These are phyloP conservation scores for Leishmania martiniquensis DNA, from an alignment of 208 protist genomes.

Conservation along the genomic window DNA sequence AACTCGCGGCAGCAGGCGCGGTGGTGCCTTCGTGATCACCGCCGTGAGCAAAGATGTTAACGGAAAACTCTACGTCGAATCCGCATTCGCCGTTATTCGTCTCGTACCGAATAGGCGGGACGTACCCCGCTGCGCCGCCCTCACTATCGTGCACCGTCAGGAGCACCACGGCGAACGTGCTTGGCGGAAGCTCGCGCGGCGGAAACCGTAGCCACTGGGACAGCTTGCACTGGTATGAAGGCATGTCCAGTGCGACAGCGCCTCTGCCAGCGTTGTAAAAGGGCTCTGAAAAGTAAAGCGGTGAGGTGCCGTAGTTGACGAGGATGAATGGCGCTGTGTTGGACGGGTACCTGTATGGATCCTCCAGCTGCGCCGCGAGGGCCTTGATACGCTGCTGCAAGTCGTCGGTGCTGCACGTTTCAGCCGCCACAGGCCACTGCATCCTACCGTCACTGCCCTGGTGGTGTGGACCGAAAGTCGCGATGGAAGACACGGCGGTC, in stretches of 20 bases:
- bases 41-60: background rate
- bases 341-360: background rate
- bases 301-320: constrained; percentile 45
- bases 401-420: constrained; percentile 31
- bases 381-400: constrained; percentile 28
- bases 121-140: background rate
- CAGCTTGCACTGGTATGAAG: background rate
- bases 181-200: constrained; percentile 47
- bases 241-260: background rate
- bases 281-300: constrained; percentile 45
- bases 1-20: background rate
- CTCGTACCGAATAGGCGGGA: constrained; percentile 39
- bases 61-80: constrained; percentile 31
- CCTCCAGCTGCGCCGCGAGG: constrained; percentile 26
- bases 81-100: constrained; percentile 38
- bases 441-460: background rate
- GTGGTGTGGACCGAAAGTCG: background rate
- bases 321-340: constrained; percentile 33
- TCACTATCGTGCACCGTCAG: constrained; percentile 2
- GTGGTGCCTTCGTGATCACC: background rate
- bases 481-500: constrained; percentile 19
- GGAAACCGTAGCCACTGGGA: constrained; percentile 50
- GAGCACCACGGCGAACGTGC: constrained; percentile 39
- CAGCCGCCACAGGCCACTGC: constrained; percentile 25
- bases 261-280: constrained; percentile 11